These are phyloP conservation scores for Termitomyces sp. DNA, from an alignment of 768 basidiomycete species.

Conservation along the genomic window DNA sequence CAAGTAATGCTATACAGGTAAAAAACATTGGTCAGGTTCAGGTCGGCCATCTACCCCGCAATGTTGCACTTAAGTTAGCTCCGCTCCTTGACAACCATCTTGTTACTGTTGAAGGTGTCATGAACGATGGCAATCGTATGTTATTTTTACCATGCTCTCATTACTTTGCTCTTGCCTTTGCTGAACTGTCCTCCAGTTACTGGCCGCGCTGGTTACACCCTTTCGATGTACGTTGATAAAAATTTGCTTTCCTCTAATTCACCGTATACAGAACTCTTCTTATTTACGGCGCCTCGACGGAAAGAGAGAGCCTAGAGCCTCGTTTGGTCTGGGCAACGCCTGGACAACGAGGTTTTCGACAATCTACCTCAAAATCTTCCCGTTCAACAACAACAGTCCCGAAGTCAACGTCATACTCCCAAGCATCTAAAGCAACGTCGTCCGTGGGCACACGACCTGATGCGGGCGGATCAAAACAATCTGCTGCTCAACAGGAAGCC, in stretches of 20 bases:
- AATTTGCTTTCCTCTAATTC: background rate
- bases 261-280: constrained; percentile 46
- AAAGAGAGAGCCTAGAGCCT: constrained; percentile 56
- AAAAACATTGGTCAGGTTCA: constrained; percentile 67
- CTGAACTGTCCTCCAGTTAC: constrained; percentile 24
- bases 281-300: constrained; percentile 65
- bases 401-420: background rate
- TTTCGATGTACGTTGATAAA: constrained; percentile 49
- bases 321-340: constrained; percentile 73
- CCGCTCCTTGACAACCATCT: constrained; percentile 60
- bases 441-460: constrained; percentile 12
- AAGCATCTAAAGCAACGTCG: constrained; percentile 11
- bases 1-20: constrained; percentile 76
- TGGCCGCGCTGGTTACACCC: constrained; percentile 40
- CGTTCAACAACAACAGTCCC: constrained; percentile 1
- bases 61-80: constrained; percentile 53
- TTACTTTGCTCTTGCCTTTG: background rate
- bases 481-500: constrained; percentile 42
- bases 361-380: constrained; percentile 12
- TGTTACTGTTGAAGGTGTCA: constrained; percentile 68
- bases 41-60: constrained; percentile 76
- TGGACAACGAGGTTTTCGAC: constrained; percentile 49
- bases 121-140: constrained; percentile 65
- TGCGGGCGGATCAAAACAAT: constrained; percentile 15
- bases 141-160: background rate